Evolutionary conservation across 305 asterid genomes (phyloP).

Genomic region (Galium porrigens): DNA sequence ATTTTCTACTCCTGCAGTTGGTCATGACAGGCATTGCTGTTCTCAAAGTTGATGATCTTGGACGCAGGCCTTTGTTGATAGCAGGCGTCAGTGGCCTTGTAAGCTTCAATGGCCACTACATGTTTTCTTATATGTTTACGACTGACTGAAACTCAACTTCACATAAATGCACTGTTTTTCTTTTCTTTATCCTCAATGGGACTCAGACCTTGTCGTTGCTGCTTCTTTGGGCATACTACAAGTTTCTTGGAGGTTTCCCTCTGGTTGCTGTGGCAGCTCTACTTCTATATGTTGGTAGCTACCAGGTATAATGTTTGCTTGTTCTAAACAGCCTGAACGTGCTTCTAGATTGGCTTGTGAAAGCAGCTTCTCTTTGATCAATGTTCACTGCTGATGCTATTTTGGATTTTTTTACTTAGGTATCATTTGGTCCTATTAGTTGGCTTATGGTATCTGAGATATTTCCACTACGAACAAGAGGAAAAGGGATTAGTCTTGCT

Average conservation of each 20-base stretch:
- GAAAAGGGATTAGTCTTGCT: slow-evolving; percentile 94
- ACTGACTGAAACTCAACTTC: slow-evolving; percentile 6
- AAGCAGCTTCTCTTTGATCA: slow-evolving; percentile 1
- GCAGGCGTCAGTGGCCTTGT: slow-evolving; percentile 84
- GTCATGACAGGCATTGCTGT: slow-evolving; percentile 89
- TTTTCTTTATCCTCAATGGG: slow-evolving; percentile 12
- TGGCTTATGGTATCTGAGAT: slow-evolving; percentile 99
- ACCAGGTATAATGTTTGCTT: slow-evolving; percentile 44
- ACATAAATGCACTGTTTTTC: neutral
- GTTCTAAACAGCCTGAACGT: neutral
- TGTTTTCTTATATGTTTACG: slow-evolving; percentile 8
- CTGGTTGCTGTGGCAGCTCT: slow-evolving; percentile 77
- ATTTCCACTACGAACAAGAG: slow-evolving; percentile 91
- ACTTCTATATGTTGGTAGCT: slow-evolving; percentile 90
- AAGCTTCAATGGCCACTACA: slow-evolving; percentile 22
- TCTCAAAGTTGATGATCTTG: slow-evolving; percentile 86
- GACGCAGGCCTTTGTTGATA: slow-evolving; percentile 80
- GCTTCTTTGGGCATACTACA: slow-evolving; percentile 91
- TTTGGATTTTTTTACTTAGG: slow-evolving; percentile 29
- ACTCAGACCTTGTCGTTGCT: slow-evolving; percentile 69
- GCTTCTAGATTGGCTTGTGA: neutral
- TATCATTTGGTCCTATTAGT: slow-evolving; percentile 95
- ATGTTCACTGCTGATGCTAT: slow-evolving; percentile 10
- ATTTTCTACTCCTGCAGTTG: slow-evolving; percentile 32
- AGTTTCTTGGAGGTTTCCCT: slow-evolving; percentile 68